phyloP scores from a whole-genome alignment of 164 flowering plant species.

The Berberis thunbergii region DNA sequence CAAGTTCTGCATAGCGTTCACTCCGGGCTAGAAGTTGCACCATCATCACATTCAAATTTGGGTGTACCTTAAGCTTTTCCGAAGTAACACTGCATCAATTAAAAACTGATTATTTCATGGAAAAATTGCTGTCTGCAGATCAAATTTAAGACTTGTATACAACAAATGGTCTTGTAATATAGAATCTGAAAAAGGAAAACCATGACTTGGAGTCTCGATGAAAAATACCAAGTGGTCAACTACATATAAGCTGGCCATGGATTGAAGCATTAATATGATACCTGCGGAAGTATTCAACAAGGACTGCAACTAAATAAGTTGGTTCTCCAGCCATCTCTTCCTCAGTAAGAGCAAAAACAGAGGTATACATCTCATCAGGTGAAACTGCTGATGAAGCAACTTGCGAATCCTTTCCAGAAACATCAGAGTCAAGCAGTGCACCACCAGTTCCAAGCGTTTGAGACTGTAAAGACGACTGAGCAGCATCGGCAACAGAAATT shows the following conservation, averaged over 20 bases:
- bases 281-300: slow-evolving; percentile 87
- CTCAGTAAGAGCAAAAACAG: slow-evolving; percentile 73
- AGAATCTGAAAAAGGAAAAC: too few relatives aligned
- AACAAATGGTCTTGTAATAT: too few relatives aligned
- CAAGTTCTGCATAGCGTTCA: slow-evolving; percentile 71
- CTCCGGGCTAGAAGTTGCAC: slow-evolving; percentile 67
- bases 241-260: neutral
- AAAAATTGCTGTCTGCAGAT: neutral
- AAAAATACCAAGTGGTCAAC: too few relatives aligned
- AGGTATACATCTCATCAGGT: slow-evolving; percentile 78
- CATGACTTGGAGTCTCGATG: too few relatives aligned
- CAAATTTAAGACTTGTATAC: neutral
- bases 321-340: slow-evolving; percentile 87
- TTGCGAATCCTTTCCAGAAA: slow-evolving; percentile 36
- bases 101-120: neutral
- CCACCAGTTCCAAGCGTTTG: slow-evolving; percentile 24
- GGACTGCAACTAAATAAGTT: slow-evolving; percentile 64
- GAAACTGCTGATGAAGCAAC: slow-evolving; percentile 64
- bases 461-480: slow-evolving; percentile 27
- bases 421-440: slow-evolving; percentile 12
- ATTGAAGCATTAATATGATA: slow-evolving; percentile 10
- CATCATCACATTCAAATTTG: slow-evolving; percentile 64
- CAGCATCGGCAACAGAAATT: slow-evolving; percentile 19
- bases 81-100: slow-evolving; percentile 40
- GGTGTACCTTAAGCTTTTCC: slow-evolving; percentile 65